phyloP scores from a whole-genome alignment of 805 yeast genomes.

The Candida maltosa region DNA sequence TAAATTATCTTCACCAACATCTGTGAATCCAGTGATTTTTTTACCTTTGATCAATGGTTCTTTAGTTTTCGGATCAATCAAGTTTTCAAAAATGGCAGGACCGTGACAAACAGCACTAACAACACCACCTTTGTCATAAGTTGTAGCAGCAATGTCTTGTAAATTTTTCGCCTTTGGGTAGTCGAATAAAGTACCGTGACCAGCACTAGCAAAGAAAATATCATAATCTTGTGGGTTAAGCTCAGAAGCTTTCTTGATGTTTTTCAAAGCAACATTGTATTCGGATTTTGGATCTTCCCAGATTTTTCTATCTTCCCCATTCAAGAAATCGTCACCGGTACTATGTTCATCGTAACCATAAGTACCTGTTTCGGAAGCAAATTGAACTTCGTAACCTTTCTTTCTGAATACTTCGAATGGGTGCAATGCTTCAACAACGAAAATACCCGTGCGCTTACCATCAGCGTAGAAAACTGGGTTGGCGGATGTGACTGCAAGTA shows the following conservation, averaged over 20 bases:
- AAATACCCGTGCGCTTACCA: slow-evolving; percentile 61
- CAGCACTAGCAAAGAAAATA: slow-evolving; percentile 61
- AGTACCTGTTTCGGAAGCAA: slow-evolving; percentile 58
- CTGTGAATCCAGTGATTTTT: slow-evolving; percentile 59
- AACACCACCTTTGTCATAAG: slow-evolving; percentile 51
- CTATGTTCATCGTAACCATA: slow-evolving; percentile 62
- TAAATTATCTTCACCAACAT: slow-evolving; percentile 44
- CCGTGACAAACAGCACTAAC: slow-evolving; percentile 70
- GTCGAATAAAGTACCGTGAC: slow-evolving; percentile 62
- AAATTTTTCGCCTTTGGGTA: slow-evolving; percentile 50
- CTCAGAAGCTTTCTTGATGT: slow-evolving; percentile 46
- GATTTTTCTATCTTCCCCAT: slow-evolving; percentile 41
- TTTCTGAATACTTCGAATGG: slow-evolving; percentile 49
- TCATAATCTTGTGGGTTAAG: slow-evolving; percentile 47
- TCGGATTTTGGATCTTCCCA: slow-evolving; percentile 36
- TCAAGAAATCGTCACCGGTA: slow-evolving; percentile 28
- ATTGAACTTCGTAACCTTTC: slow-evolving; percentile 50
- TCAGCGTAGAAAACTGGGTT: slow-evolving; percentile 50
- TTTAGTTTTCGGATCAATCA: slow-evolving; percentile 41
- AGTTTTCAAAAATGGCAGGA: slow-evolving; percentile 52
- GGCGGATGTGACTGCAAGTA: slow-evolving; percentile 43
- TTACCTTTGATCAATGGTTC: slow-evolving; percentile 48
- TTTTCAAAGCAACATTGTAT: slow-evolving; percentile 34
- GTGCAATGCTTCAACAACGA: slow-evolving; percentile 55
- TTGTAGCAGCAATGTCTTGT: slow-evolving; percentile 42